Percentiles rank a stretch among this genome's conserved stretches.
phyloP scores from a whole-genome alignment of 352 stramenopile genomes.

The Blastocystis hominis region DNA sequence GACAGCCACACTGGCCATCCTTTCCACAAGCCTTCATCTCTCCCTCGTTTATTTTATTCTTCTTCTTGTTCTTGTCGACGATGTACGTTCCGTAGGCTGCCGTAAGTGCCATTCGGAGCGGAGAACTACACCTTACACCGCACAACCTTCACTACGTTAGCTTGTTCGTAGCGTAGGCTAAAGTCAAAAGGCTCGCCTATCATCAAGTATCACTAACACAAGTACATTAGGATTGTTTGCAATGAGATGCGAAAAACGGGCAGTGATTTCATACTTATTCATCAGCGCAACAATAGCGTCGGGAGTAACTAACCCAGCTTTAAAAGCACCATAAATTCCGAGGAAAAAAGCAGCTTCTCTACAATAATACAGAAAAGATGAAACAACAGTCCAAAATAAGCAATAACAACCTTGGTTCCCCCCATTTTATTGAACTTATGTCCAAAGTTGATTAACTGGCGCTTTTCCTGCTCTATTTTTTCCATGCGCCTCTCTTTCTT shows the following conservation, averaged over 20 bases:
- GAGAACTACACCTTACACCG: neutral
- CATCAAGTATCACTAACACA: neutral
- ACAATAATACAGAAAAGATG: neutral
- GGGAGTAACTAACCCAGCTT: slow-evolving; percentile 5
- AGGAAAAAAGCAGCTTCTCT: neutral
- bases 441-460: neutral
- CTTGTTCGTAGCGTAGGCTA: slow-evolving; percentile 6
- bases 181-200: slow-evolving; percentile 23
- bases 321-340: slow-evolving; percentile 15
- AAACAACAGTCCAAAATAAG: slow-evolving; percentile 39
- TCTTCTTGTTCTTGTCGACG: slow-evolving; percentile 15
- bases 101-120: slow-evolving; percentile 11
- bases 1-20: neutral
- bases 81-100: neutral
- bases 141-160: neutral
- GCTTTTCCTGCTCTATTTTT: neutral
- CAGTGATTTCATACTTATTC: slow-evolving; percentile 43
- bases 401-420: slow-evolving; percentile 18
- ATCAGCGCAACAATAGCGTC: slow-evolving; percentile 16
- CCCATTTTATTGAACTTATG: slow-evolving; percentile 49
- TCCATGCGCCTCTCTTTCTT: neutral
- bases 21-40: neutral
- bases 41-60: neutral
- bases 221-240: slow-evolving; percentile 23
- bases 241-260: slow-evolving; percentile 28